These are phyloP conservation scores for Fragaria vesca DNA, from an alignment of 306 rosid species.

Conservation along the genomic window DNA sequence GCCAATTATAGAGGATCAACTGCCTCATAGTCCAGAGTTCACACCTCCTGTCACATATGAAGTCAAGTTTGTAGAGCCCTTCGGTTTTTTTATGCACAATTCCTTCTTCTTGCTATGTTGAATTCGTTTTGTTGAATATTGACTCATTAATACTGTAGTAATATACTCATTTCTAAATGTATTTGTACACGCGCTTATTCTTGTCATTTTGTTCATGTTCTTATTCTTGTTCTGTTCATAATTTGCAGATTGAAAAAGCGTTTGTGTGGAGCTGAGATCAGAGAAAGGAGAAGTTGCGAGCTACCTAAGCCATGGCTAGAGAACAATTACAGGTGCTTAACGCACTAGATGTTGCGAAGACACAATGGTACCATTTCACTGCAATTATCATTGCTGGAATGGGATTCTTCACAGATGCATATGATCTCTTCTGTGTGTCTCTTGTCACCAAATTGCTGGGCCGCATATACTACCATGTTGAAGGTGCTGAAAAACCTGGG, in stretches of 20 bases:
- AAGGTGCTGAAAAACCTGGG: slow-evolving; percentile 54
- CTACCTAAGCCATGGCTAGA: slow-evolving; percentile 38
- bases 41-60: not conserved
- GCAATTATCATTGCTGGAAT: slow-evolving; percentile 74
- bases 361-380: slow-evolving; percentile 78
- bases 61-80: not conserved
- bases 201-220: not conserved
- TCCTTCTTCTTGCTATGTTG: not conserved
- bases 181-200: not conserved
- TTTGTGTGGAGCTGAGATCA: not conserved
- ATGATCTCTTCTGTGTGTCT: slow-evolving; percentile 69
- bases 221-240: not conserved
- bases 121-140: not conserved
- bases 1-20: not conserved
- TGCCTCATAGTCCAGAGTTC: not conserved
- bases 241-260: slow-evolving; percentile 7
- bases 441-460: slow-evolving; percentile 77
- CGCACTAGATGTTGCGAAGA: slow-evolving; percentile 66
- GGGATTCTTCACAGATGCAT: slow-evolving; percentile 90
- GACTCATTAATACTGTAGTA: not conserved
- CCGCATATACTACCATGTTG: slow-evolving; percentile 66
- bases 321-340: slow-evolving; percentile 53
- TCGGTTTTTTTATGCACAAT: not conserved
- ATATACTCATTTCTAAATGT: not conserved
- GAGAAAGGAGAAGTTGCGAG: not conserved